Evolutionary conservation across 2,329 filamentous ascomycete genomes (phyloP).

Genomic region (Scedosporium dehoogii): DNA sequence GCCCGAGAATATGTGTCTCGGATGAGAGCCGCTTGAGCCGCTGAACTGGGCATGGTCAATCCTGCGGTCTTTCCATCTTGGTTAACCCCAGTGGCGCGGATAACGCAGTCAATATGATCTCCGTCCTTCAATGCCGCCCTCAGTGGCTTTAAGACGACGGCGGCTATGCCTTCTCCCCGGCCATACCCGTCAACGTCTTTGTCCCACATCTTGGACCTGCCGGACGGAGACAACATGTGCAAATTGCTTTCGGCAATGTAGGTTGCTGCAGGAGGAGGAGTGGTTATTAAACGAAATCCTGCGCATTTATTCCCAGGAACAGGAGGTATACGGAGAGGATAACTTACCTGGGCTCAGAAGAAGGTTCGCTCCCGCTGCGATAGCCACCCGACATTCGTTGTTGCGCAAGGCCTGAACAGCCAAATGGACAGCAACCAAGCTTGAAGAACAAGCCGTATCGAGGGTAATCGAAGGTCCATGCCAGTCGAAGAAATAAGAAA

Average conservation of each 20-base stretch:
- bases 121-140: slow-evolving; percentile 29
- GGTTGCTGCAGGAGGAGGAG: too few relatives aligned
- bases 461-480: slow-evolving; percentile 24
- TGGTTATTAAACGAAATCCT: too few relatives aligned
- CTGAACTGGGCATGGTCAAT: slow-evolving; percentile 25
- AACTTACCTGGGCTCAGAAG: slow-evolving; percentile 15
- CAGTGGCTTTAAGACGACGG: slow-evolving; percentile 29
- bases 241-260: slow-evolving; percentile 12
- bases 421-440: slow-evolving; percentile 22
- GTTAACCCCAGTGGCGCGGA: slow-evolving; percentile 23
- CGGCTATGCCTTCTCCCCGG: slow-evolving; percentile 30
- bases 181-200: slow-evolving; percentile 30
- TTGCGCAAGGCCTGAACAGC: slow-evolving; percentile 20
- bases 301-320: too few relatives aligned
- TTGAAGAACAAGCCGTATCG: slow-evolving; percentile 25
- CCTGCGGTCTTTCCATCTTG: slow-evolving; percentile 27
- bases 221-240: slow-evolving; percentile 19
- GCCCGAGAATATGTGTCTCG: slow-evolving; percentile 17
- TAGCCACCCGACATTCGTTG: slow-evolving; percentile 15
- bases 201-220: slow-evolving; percentile 21
- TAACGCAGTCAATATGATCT: slow-evolving; percentile 26
- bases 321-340: too few relatives aligned
- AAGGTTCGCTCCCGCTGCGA: slow-evolving; percentile 13
- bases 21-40: slow-evolving; percentile 22
- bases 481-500: slow-evolving; percentile 32